Evolutionary conservation across 768 basidiomycete species (phyloP).

Genomic region (Termitomyces sp.): DNA sequence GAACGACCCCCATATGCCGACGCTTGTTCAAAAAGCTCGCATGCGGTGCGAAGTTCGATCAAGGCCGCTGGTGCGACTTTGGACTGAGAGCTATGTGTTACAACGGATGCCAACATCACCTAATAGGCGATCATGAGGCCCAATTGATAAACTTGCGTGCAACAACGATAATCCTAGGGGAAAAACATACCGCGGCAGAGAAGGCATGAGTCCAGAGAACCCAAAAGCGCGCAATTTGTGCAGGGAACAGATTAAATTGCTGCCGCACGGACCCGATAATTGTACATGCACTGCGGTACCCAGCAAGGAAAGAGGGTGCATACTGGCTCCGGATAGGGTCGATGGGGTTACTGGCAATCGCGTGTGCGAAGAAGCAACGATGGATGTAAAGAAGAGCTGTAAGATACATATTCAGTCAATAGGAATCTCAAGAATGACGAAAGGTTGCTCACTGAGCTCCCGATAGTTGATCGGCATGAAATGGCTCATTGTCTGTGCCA

Average conservation of each 20-base stretch:
- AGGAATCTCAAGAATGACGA: background rate
- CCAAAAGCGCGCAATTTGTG: constrained; percentile 66
- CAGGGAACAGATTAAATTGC: constrained; percentile 51
- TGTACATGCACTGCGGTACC: constrained; percentile 64
- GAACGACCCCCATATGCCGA: constrained; percentile 63
- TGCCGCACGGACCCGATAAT: constrained; percentile 47
- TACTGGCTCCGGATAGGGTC: constrained; percentile 72
- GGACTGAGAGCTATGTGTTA: constrained; percentile 62
- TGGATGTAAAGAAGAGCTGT: constrained; percentile 72
- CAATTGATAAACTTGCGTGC: background rate
- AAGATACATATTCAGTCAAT: background rate
- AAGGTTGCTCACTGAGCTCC: constrained; percentile 53
- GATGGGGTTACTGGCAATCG: constrained; percentile 57
- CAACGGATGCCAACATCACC: constrained; percentile 80
- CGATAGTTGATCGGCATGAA: constrained; percentile 78
- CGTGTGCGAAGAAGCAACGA: constrained; percentile 76
- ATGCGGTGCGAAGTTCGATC: constrained; percentile 59
- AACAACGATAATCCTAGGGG: background rate
- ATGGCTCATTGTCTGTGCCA: constrained; percentile 67
- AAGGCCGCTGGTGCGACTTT: constrained; percentile 74
- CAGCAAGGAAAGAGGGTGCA: constrained; percentile 66
- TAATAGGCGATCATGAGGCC: constrained; percentile 22
- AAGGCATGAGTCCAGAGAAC: constrained; percentile 74
- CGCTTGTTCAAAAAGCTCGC: constrained; percentile 65
- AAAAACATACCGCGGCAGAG: constrained; percentile 54